Conservation (phyloP, 2,329 filamentous ascomycete genomes). For the Aspergillus alliaceus region DNA sequence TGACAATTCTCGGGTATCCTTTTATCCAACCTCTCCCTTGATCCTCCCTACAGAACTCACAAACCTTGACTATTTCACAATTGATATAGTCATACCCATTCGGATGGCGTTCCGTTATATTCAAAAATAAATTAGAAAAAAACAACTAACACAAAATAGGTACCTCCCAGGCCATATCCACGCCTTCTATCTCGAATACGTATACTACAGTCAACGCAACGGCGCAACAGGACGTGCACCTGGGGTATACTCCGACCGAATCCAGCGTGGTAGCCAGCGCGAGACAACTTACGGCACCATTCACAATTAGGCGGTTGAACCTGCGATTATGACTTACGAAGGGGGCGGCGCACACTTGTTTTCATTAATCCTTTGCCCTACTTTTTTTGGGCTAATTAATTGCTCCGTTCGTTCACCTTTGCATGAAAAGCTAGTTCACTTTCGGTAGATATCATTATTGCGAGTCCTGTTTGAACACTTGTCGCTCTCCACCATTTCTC, state of each 20-base stretch:
- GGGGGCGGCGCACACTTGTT: neutral
- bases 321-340: neutral
- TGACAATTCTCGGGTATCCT: conserved; percentile 63
- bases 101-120: neutral
- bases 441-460: neutral
- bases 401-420: neutral
- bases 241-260: conserved; percentile 42
- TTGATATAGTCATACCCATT: neutral
- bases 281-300: conserved; percentile 27
- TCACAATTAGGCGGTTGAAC: neutral
- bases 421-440: neutral
- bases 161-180: conserved; percentile 77
- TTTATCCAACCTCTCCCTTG: neutral
- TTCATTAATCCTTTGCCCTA: neutral
- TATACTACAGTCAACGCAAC: conserved; percentile 70
- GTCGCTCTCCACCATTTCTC: too few species aligned
- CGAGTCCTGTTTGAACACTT: neutral
- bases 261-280: conserved; percentile 37
- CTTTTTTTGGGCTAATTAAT: neutral
- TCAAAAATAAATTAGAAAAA: neutral
- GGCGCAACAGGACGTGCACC: conserved; percentile 29
- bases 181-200: conserved; percentile 78
- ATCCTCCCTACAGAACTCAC: neutral
- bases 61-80: neutral
- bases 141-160: conserved; percentile 35